Conservation (phyloP, 805 yeast species). For the Naumovozyma dairenensis region DNA sequence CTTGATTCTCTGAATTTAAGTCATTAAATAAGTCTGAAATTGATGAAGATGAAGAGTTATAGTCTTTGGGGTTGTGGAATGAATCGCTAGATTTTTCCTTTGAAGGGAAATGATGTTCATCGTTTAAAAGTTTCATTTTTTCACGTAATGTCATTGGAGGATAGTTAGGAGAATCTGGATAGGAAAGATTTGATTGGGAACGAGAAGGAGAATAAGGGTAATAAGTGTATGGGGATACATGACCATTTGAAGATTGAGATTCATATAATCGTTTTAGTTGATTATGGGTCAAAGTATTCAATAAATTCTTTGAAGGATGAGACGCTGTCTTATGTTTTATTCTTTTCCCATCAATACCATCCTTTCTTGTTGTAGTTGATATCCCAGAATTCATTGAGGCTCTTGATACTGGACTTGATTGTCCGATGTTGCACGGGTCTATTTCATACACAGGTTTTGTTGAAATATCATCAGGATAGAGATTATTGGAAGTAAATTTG, state of each 20-base stretch:
- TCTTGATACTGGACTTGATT: conserved; percentile 51
- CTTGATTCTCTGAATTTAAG: too few relatives aligned
- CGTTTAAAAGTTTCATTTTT: conserved; percentile 34
- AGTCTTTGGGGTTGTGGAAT: background rate
- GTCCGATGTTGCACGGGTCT: conserved; percentile 17
- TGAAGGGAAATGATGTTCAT: conserved; percentile 20
- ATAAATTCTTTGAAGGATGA: conserved; percentile 30
- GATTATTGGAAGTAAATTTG: conserved; percentile 10
- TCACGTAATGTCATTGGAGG: conserved; percentile 39
- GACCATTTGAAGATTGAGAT: conserved; percentile 3
- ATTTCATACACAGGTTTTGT: conserved; percentile 16
- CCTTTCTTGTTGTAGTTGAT: conserved; percentile 68
- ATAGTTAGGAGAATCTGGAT: conserved; percentile 20
- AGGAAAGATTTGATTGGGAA: conserved; percentile 3
- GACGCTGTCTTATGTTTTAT: conserved; percentile 38
- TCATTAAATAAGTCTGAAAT: too few relatives aligned
- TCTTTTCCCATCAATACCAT: conserved; percentile 58
- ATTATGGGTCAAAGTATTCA: conserved; percentile 28
- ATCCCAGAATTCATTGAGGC: conserved; percentile 55
- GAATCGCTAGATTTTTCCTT: conserved; percentile 1
- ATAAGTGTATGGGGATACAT: too few relatives aligned
- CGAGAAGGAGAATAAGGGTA: too few relatives aligned
- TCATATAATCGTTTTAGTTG: conserved; percentile 7
- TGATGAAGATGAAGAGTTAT: too few relatives aligned
- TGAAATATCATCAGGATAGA: conserved; percentile 12